Conservation (phyloP, 768 basidiomycete genomes). For the Tephrocybe sp. region DNA sequence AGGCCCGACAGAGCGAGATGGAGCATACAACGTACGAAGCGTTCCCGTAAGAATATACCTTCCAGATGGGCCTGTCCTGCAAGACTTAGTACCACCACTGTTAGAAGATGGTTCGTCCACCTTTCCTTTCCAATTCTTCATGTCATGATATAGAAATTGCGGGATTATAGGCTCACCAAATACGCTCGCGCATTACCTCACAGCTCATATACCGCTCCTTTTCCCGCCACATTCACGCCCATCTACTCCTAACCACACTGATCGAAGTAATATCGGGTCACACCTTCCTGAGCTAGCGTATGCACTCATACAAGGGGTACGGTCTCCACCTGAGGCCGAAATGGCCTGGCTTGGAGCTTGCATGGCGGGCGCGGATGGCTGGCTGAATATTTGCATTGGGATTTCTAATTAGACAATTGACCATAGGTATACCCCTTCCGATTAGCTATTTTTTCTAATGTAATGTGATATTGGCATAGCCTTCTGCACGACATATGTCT, state of each 20-base stretch:
- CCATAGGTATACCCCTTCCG: constrained; percentile 5
- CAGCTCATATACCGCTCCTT: constrained; percentile 75
- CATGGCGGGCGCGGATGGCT: constrained; percentile 91
- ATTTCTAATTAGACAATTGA: constrained; percentile 29
- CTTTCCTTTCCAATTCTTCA: not conserved
- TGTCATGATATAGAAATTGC: not conserved
- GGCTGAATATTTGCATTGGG: constrained; percentile 88
- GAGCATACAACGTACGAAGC: constrained; percentile 83
- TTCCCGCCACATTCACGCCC: constrained; percentile 58
- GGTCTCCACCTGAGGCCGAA: constrained; percentile 81
- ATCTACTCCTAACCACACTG: constrained; percentile 41
- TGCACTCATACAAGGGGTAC: constrained; percentile 83
- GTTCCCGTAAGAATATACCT: constrained; percentile 90
- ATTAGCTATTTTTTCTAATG: constrained; percentile 1
- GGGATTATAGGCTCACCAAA: constrained; percentile 58
- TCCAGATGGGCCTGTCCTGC: constrained; percentile 86
- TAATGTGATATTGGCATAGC: not conserved
- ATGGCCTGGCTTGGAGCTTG: constrained; percentile 94
- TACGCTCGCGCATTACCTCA: constrained; percentile 69
- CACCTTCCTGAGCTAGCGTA: constrained; percentile 60
- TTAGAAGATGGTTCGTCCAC: constrained; percentile 67
- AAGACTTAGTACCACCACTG: constrained; percentile 84
- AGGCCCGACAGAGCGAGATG: constrained; percentile 65
- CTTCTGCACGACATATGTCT: too few relatives aligned
- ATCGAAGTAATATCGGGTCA: constrained; percentile 36